Evolutionary conservation across 2,329 filamentous ascomycete species (phyloP).

Genomic region (Microascus cirrosus): DNA sequence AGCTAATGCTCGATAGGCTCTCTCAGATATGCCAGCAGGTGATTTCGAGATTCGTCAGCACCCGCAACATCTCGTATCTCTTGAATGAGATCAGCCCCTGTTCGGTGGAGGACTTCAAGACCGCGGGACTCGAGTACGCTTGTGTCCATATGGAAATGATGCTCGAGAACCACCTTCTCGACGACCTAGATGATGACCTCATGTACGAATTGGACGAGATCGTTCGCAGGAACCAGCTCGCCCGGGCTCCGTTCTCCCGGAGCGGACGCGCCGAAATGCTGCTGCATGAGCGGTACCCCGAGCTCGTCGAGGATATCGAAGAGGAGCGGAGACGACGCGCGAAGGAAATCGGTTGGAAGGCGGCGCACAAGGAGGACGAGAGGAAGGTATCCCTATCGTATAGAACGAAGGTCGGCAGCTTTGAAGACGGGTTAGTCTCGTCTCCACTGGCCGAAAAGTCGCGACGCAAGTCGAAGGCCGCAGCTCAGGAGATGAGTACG

Average conservation of each 20-base stretch:
- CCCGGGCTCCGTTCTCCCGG: slow-evolving; percentile 64
- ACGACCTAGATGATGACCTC: slow-evolving; percentile 78
- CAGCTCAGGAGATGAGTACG: slow-evolving; percentile 46
- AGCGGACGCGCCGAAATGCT: slow-evolving; percentile 60
- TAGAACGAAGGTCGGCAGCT: slow-evolving; percentile 46
- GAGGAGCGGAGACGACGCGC: slow-evolving; percentile 60
- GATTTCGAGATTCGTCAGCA: slow-evolving; percentile 74
- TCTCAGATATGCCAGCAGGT: slow-evolving; percentile 81
- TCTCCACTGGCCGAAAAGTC: slow-evolving; percentile 30
- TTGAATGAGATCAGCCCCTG: slow-evolving; percentile 81
- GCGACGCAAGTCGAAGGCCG: slow-evolving; percentile 33
- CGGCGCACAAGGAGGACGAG: slow-evolving; percentile 53
- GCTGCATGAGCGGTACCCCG: slow-evolving; percentile 53
- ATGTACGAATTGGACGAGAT: slow-evolving; percentile 68
- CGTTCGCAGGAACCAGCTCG: slow-evolving; percentile 72
- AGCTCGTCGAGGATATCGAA: slow-evolving; percentile 52
- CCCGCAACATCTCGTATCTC: slow-evolving; percentile 73
- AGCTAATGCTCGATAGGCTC: slow-evolving; percentile 87
- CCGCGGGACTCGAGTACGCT: slow-evolving; percentile 80
- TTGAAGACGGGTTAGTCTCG: slow-evolving; percentile 46
- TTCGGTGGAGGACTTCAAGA: slow-evolving; percentile 74
- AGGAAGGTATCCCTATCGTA: slow-evolving; percentile 48
- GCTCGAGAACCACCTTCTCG: slow-evolving; percentile 79
- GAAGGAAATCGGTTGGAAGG: slow-evolving; percentile 64
- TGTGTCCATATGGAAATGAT: slow-evolving; percentile 85